Conservation (phyloP, 2,329 filamentous ascomycete species). For the Escovopsis weberi region DNA sequence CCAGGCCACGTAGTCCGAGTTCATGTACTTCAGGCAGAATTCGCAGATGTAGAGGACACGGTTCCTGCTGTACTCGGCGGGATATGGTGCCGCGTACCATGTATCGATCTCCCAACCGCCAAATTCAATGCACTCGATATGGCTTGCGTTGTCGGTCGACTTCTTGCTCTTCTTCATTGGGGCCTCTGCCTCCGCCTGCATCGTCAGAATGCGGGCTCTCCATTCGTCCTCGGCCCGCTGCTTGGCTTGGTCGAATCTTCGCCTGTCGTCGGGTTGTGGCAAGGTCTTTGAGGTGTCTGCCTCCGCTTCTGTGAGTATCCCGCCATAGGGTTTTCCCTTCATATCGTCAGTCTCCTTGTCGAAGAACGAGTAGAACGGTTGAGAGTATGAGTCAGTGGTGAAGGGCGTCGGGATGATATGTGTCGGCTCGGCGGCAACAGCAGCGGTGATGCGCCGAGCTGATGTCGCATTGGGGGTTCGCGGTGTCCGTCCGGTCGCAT, state of each 20-base stretch:
- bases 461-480: conserved; percentile 12
- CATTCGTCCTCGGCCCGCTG: conserved; percentile 86
- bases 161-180: conserved; percentile 57
- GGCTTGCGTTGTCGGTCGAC: conserved; percentile 71
- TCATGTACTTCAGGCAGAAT: conserved; percentile 99
- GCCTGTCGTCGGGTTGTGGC: conserved; percentile 64
- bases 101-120: conserved; percentile 97
- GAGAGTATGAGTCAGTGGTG: conserved; percentile 46
- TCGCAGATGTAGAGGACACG: conserved; percentile 97
- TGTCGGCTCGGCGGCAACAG: conserved; percentile 1
- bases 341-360: conserved; percentile 80
- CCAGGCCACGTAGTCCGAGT: conserved; percentile 96
- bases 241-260: conserved; percentile 78
- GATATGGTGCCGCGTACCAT: conserved; percentile 96
- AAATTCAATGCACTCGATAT: conserved; percentile 98
- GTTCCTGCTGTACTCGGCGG: conserved; percentile 95
- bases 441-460: conserved; percentile 9
- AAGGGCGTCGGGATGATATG: conserved; percentile 37
- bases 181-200: conserved; percentile 49
- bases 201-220: conserved; percentile 48
- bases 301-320: conserved; percentile 76
- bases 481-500: conserved; percentile 10
- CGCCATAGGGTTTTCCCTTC: conserved; percentile 89
- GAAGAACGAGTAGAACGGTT: conserved; percentile 76
- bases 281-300: conserved; percentile 85